Evolutionary conservation across 768 basidiomycete genomes (phyloP), one percentile per base, ranked within the genome.

Genomic region (Asterophora parasitica): DNA sequence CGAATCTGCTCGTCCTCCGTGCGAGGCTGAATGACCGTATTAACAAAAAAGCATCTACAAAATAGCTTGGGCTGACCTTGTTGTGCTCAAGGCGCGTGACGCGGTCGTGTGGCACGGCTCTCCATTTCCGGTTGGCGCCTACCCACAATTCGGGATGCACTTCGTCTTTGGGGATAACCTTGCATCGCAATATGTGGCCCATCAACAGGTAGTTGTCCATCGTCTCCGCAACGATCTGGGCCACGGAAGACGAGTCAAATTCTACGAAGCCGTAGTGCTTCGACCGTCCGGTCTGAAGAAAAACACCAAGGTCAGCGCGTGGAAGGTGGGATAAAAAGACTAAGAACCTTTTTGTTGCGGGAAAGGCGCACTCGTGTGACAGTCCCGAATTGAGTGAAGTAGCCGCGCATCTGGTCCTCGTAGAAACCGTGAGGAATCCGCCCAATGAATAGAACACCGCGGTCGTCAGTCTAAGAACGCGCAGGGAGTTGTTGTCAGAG

Each of bases 201-300:
- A 88, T 80, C 54, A 99, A 75, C 32, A 99, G 78, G 66, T 97
- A 99, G 71, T 96, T 98, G 75, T 99, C 83, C 96, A 98, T 98
- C 37, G 95, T 98, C 61, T 98, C 96, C 1, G 89, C 86, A 7
- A 96, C 96, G 53, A 99, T 97, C 61, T 93, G 71, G 0, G 96
- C 94, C 26, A 98, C 93, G 0, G 85, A 76, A 15, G 81, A 77
- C 35, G 91, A 93, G 46, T 84, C 81, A 64, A 99, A 96, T 67
- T 98, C 95, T 59, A 99, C 75, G 73, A 95, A 98, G 2, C 82
- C 95, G 66, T 95, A 98, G 66, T 97, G 95, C 68, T 97, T 99
- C 38, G 95, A 95, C 53, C 78, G 79, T 45, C 96, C 96, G 11
- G 92, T 95, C 94, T 97, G 30, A 8, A 54, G 1, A 15, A 44